Conservation (phyloP, 2,329 filamentous ascomycete genomes). For the Calonectria pseudoturangicola region DNA sequence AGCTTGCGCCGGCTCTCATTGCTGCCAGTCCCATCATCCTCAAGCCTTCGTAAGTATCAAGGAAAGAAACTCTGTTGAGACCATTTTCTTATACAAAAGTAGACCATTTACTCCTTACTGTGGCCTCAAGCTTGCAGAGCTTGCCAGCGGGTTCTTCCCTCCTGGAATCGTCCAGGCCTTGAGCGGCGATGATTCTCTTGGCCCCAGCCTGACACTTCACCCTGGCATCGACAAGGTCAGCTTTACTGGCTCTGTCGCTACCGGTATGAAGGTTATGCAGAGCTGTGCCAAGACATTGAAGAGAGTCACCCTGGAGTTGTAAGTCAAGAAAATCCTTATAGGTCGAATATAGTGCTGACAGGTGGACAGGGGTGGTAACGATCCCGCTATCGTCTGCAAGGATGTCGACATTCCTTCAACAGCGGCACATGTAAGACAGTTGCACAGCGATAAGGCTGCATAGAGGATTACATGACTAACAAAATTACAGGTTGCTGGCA, state of each 20-base stretch:
- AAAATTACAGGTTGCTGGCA: slow-evolving; percentile 1
- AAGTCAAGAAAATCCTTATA: background rate
- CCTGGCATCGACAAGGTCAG: slow-evolving; percentile 76
- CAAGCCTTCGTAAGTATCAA: slow-evolving; percentile 66
- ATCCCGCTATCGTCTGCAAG: slow-evolving; percentile 47
- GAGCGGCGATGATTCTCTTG: slow-evolving; percentile 76
- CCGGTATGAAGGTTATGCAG: slow-evolving; percentile 76
- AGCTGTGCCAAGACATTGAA: slow-evolving; percentile 73
- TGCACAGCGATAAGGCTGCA: background rate
- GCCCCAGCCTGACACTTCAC: slow-evolving; percentile 74
- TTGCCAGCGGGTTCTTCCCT: slow-evolving; percentile 74
- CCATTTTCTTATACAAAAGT: background rate
- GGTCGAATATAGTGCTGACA: slow-evolving; percentile 2
- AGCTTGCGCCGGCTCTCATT: slow-evolving; percentile 73
- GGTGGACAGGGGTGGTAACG: slow-evolving; percentile 36
- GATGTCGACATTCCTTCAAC: slow-evolving; percentile 70
- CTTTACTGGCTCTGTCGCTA: slow-evolving; percentile 76
- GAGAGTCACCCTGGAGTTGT: slow-evolving; percentile 75
- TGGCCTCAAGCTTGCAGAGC: slow-evolving; percentile 74
- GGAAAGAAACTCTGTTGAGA: background rate
- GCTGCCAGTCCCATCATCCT: slow-evolving; percentile 73
- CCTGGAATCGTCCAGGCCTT: slow-evolving; percentile 76
- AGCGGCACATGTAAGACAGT: slow-evolving; percentile 57
- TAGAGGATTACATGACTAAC: slow-evolving; percentile 37
- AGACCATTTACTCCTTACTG: slow-evolving; percentile 73